phyloP scores from a whole-genome alignment of 306 rosid genomes.

The Cicer bijugum region DNA sequence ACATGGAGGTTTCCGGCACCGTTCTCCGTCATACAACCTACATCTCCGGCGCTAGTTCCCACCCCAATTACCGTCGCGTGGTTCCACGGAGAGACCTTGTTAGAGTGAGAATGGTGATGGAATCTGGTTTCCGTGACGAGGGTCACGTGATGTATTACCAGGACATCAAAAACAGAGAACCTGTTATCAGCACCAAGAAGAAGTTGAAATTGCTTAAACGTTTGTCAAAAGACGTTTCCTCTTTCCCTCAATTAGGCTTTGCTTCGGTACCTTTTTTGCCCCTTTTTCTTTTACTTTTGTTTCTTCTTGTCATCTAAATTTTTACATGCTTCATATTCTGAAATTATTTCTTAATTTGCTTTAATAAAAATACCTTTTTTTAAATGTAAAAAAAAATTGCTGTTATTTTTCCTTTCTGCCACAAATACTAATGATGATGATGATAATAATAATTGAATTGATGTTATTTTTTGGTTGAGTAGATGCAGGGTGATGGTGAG shows the following conservation, averaged over 20 bases:
- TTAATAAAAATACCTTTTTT: background rate
- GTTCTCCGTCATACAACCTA: slow-evolving; percentile 51
- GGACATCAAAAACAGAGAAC: slow-evolving; percentile 49
- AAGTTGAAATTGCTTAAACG: slow-evolving; percentile 66
- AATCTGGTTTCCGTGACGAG: slow-evolving; percentile 59
- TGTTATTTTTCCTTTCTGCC: background rate
- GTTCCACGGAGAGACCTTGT: slow-evolving; percentile 7
- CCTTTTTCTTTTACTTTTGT: background rate
- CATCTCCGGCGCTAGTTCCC: slow-evolving; percentile 26
- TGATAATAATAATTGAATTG: background rate
- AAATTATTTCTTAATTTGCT: background rate
- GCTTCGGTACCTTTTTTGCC: slow-evolving; percentile 44
- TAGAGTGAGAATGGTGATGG: slow-evolving; percentile 20
- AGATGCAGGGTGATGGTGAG: slow-evolving; percentile 60
- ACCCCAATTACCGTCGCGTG: slow-evolving; percentile 9
- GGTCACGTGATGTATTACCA: slow-evolving; percentile 62
- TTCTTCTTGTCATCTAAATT: background rate
- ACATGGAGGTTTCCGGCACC: slow-evolving; percentile 75
- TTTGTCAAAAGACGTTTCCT: slow-evolving; percentile 46
- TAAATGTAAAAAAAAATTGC: background rate
- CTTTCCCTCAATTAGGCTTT: slow-evolving; percentile 51
- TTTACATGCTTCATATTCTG: background rate
- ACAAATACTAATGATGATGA: background rate
- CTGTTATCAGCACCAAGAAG: slow-evolving; percentile 52
- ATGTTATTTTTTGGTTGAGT: background rate